Evolutionary conservation across 192 early-diverging fungal genomes (phyloP).

Genomic region (Backusella tuberculispora): DNA sequence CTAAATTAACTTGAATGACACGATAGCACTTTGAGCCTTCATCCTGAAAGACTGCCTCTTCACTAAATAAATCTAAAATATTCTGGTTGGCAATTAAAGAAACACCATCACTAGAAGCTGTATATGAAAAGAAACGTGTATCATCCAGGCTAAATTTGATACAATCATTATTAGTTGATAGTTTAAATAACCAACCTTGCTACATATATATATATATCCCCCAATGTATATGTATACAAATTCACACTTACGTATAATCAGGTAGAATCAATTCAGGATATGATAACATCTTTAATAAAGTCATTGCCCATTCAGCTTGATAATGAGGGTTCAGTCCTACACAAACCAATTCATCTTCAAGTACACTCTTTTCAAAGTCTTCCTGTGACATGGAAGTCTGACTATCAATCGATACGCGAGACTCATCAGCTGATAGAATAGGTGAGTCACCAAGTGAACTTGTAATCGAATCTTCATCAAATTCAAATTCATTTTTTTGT

Average conservation of each 20-base stretch:
- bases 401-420: slow-evolving; percentile 1
- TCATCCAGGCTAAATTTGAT: slow-evolving; percentile 5
- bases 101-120: slow-evolving; percentile 65
- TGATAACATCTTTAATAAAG: slow-evolving; percentile 63
- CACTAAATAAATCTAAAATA: slow-evolving; percentile 57
- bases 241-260: slow-evolving; percentile 33
- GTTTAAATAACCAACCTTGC: too few relatives aligned
- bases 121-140: slow-evolving; percentile 72
- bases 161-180: neutral
- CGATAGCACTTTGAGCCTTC: slow-evolving; percentile 50
- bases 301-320: slow-evolving; percentile 58
- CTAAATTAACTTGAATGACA: slow-evolving; percentile 70
- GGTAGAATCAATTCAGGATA: slow-evolving; percentile 57
- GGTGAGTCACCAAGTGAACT: slow-evolving; percentile 26
- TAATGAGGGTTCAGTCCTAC: slow-evolving; percentile 66
- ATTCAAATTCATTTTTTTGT: slow-evolving; percentile 46
- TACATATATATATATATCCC: neutral
- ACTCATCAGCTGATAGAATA: neutral
- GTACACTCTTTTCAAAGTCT: slow-evolving; percentile 42
- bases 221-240: neutral
- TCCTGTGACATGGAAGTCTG: slow-evolving; percentile 6
- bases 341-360: slow-evolving; percentile 56
- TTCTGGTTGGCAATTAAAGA: slow-evolving; percentile 66
- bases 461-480: slow-evolving; percentile 44
- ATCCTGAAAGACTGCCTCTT: slow-evolving; percentile 52